phyloP scores from a whole-genome alignment of 2,329 filamentous ascomycete genomes.

The Elsinoe batatas region DNA sequence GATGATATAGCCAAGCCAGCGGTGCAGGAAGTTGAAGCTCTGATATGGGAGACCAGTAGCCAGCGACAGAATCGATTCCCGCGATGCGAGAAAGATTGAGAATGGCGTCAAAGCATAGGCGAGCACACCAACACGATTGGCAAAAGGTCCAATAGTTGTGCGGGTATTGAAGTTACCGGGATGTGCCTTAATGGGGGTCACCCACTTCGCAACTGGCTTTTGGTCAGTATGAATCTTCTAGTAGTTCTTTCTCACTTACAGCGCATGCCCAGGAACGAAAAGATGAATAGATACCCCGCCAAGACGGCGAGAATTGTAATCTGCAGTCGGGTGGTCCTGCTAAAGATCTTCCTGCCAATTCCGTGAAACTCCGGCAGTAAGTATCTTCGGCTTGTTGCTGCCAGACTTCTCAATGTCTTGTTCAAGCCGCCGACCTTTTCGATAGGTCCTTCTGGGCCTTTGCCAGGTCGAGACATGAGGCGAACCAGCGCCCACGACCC shows the following conservation, averaged over 20 bases:
- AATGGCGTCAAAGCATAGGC: slow-evolving; percentile 67
- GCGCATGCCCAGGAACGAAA: slow-evolving; percentile 37
- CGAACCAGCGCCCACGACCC: slow-evolving; percentile 34
- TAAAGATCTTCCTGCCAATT: slow-evolving; percentile 46
- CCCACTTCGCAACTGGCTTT: slow-evolving; percentile 58
- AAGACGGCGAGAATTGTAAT: slow-evolving; percentile 51
- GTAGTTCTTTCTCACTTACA: background rate
- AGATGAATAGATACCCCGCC: slow-evolving; percentile 54
- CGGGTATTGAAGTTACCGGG: slow-evolving; percentile 53
- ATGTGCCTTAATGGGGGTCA: slow-evolving; percentile 54
- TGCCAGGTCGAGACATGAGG: background rate
- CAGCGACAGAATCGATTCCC: slow-evolving; percentile 60
- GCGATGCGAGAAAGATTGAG: slow-evolving; percentile 54
- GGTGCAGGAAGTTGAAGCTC: slow-evolving; percentile 67
- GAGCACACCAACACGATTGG: slow-evolving; percentile 58
- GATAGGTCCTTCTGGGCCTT: slow-evolving; percentile 3
- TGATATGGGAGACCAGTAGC: slow-evolving; percentile 67
- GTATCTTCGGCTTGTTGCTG: slow-evolving; percentile 26
- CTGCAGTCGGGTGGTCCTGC: slow-evolving; percentile 58
- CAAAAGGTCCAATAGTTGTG: slow-evolving; percentile 55
- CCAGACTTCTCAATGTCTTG: slow-evolving; percentile 30
- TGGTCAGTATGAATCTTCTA: background rate
- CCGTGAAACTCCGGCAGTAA: slow-evolving; percentile 49
- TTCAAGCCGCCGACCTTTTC: slow-evolving; percentile 27
- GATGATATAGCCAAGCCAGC: slow-evolving; percentile 67